Base-by-base conservation (phyloP, 305 asterid genomes). In the Fraxinus nigra region DNA sequence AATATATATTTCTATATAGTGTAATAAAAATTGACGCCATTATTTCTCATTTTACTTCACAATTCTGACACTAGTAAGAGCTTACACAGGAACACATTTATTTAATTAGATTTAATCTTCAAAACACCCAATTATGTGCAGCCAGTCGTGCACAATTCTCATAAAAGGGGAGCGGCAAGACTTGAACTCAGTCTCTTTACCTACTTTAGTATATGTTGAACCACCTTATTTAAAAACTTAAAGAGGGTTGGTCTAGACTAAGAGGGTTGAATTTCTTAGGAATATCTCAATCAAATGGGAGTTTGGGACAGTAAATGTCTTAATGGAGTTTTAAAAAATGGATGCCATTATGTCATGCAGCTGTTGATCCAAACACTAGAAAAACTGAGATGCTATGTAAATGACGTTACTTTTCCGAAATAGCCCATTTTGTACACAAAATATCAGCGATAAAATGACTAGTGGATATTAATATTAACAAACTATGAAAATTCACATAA, bases 1-100 rank as follows among this genome's bases (percentile, higher is more conserved):
- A 20, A 1, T 16, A 5, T 33, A 38, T 75, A 76, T 76, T 72
- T 77, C 82, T 51, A 22, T 63, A 72, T 22, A 69, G 28, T 74
- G 56, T 72, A 20, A 67, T 20, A 59, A 33, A 85, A 72, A 7
- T 48, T 16, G 69, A 22, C 16, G n/a, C n/a, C 1, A 33, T 46
- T 75, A 32, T 79, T 61, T 28, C 78, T 63, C 70, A 38, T 69
- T 75, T 79, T 79, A 76, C 63, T 73, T 56, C 67, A 56, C 13
- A 56, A 56, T 56, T 56, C 28, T 6, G 28, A 18, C 4, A 4
- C 67, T 7, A 56, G 67, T 6, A 56, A 56, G 67, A 56, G 33
- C 72, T 63, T 13, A 63, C 4, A 63, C 7, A 18, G 67, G 3
- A 5, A 56, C 28, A 18, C 67, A 18, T 56, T 56, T 56, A 56